Evolutionary conservation across 306 rosid genomes (phyloP).

Genomic region (Rosa chinensis): DNA sequence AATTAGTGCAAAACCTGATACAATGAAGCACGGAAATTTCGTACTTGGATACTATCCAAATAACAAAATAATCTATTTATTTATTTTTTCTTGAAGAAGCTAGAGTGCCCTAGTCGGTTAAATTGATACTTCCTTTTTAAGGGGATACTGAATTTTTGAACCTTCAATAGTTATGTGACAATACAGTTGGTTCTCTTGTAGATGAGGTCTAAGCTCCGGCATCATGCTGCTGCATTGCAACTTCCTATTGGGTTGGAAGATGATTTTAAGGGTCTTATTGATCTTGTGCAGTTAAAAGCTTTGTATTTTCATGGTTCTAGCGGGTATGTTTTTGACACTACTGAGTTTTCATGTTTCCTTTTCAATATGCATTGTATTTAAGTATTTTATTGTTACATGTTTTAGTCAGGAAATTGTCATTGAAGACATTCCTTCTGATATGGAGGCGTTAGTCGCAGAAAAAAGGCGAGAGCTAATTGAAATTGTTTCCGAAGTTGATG

Average conservation of each 20-base stretch:
- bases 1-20: background rate
- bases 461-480: constrained; percentile 92
- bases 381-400: constrained; percentile 23
- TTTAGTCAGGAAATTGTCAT: constrained; percentile 67
- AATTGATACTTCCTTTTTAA: background rate
- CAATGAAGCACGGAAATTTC: background rate
- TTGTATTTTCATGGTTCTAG: constrained; percentile 75
- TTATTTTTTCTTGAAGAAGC: background rate
- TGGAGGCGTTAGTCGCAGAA: constrained; percentile 77
- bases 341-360: background rate
- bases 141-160: background rate
- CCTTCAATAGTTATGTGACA: background rate
- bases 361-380: background rate
- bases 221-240: constrained; percentile 95
- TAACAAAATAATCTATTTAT: background rate
- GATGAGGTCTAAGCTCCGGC: constrained; percentile 97
- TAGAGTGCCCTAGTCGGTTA: background rate
- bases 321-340: constrained; percentile 61
- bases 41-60: background rate
- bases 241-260: constrained; percentile 98
- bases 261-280: constrained; percentile 84
- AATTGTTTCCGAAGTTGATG: constrained; percentile 92
- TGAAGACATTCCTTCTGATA: constrained; percentile 78
- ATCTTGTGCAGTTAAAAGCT: constrained; percentile 89
- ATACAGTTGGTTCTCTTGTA: constrained; percentile 42